These are phyloP conservation scores for Salix brachista DNA, from an alignment of 345 rosid genomes.

Conservation along the genomic window DNA sequence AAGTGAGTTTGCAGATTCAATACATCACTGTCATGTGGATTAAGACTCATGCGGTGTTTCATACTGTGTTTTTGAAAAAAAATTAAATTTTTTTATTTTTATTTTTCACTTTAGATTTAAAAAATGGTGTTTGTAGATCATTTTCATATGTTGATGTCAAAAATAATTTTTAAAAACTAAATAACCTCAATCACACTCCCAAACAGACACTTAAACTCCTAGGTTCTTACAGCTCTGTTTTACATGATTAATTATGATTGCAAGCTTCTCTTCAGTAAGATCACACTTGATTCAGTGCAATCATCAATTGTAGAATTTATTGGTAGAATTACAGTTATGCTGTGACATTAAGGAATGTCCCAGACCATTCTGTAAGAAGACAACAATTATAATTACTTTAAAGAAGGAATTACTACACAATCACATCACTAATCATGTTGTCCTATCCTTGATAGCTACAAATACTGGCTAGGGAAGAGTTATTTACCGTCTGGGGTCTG, in stretches of 20 bases:
- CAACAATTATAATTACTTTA: background rate
- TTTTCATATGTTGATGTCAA: no score
- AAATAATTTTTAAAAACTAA: no score
- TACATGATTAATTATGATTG: background rate
- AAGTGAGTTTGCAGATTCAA: background rate
- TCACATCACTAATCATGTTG: background rate
- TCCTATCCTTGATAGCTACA: background rate
- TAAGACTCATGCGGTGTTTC: no score
- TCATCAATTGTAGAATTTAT: background rate
- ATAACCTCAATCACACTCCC: no score
- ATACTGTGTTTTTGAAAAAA: no score
- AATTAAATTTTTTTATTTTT: no score
- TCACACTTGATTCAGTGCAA: background rate
- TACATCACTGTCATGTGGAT: no score
- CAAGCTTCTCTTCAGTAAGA: background rate
- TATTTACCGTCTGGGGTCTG: background rate
- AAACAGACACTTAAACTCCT: no score
- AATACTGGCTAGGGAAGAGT: background rate
- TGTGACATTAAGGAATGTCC: background rate
- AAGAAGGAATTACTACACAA: background rate
- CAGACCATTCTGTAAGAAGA: background rate
- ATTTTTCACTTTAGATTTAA: no score
- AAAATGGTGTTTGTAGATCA: no score
- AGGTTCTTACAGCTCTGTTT: background rate
- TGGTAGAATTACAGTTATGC: background rate